A percentile compares a stretch with the other conserved stretches of the same genome.
These are phyloP conservation scores for Phytophthora cactorum DNA, from an alignment of 352 stramenopile genomes.

Conservation along the genomic window DNA sequence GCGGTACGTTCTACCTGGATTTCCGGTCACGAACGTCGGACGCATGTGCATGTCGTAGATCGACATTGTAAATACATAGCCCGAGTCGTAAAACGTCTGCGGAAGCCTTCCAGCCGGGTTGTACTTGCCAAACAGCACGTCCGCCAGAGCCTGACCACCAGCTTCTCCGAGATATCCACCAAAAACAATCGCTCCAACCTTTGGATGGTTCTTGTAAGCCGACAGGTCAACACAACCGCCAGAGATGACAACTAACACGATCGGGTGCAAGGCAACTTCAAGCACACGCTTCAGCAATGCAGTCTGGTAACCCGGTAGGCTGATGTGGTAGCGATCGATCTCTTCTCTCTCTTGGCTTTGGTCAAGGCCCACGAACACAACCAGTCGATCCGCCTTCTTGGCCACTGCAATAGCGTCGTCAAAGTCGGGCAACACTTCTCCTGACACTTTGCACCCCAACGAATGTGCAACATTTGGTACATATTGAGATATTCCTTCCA, in stretches of 20 bases:
- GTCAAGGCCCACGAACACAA: slow-evolving; percentile 76
- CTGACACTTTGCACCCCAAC: slow-evolving; percentile 63
- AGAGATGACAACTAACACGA: slow-evolving; percentile 84
- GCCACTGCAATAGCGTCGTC: slow-evolving; percentile 49
- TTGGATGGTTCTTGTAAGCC: slow-evolving; percentile 58
- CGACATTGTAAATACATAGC: slow-evolving; percentile 55
- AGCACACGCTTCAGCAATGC: slow-evolving; percentile 67
- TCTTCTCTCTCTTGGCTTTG: slow-evolving; percentile 72
- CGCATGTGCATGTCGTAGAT: slow-evolving; percentile 91
- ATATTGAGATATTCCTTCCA: slow-evolving; percentile 49
- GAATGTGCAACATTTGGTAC: slow-evolving; percentile 42
- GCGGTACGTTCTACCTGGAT: slow-evolving; percentile 84
- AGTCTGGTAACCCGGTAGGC: slow-evolving; percentile 67
- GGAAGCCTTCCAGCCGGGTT: slow-evolving; percentile 73
- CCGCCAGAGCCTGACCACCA: slow-evolving; percentile 68
- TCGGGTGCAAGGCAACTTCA: slow-evolving; percentile 44
- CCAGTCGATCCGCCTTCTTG: slow-evolving; percentile 43
- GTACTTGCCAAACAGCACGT: slow-evolving; percentile 78
- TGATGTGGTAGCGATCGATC: slow-evolving; percentile 64
- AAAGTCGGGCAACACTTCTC: slow-evolving; percentile 57
- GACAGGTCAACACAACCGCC: slow-evolving; percentile 81
- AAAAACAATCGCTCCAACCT: slow-evolving; percentile 74
- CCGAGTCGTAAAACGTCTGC: slow-evolving; percentile 74
- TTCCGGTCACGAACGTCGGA: slow-evolving; percentile 54
- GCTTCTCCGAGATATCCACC: slow-evolving; percentile 73